These are phyloP conservation scores for Pythium biforme DNA, from an alignment of 352 stramenopile genomes.

Conservation along the genomic window DNA sequence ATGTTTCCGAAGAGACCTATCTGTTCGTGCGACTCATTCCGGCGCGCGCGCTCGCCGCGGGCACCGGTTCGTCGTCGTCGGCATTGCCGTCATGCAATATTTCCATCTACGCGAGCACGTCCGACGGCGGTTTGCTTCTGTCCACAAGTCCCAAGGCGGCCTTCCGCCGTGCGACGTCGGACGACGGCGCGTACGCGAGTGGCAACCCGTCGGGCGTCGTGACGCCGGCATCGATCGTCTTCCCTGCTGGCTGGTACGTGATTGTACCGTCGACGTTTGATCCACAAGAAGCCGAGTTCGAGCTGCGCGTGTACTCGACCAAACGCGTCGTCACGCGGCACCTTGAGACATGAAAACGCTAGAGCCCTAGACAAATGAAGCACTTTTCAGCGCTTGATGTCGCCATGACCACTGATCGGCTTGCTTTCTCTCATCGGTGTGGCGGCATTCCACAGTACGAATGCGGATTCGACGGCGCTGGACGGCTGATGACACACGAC, in stretches of 20 bases:
- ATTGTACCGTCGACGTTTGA: slow-evolving; percentile 79
- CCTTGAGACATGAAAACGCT: slow-evolving; percentile 9
- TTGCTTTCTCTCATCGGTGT: too few species aligned
- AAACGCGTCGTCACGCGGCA: slow-evolving; percentile 35
- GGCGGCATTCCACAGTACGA: neutral
- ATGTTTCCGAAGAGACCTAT: slow-evolving; percentile 46
- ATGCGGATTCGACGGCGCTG: neutral
- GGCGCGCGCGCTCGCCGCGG: slow-evolving; percentile 19
- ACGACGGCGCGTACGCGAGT: slow-evolving; percentile 51
- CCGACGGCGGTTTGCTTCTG: slow-evolving; percentile 52
- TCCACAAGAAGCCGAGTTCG: slow-evolving; percentile 50
- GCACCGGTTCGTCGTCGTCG: slow-evolving; percentile 12
- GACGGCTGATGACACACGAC: neutral
- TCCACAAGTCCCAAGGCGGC: slow-evolving; percentile 60
- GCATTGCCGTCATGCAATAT: slow-evolving; percentile 61
- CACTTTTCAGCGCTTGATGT: too few species aligned
- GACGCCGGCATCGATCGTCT: slow-evolving; percentile 33
- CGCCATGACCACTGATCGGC: too few species aligned
- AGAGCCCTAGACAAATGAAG: too few species aligned
- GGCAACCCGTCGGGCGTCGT: slow-evolving; percentile 54
- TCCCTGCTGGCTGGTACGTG: slow-evolving; percentile 63
- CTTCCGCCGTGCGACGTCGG: slow-evolving; percentile 53
- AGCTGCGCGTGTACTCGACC: slow-evolving; percentile 59
- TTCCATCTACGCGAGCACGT: slow-evolving; percentile 64
- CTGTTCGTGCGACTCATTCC: slow-evolving; percentile 58